phyloP scores from a whole-genome alignment of 2,329 filamentous ascomycete genomes.

The Fusarium nematophilum region DNA sequence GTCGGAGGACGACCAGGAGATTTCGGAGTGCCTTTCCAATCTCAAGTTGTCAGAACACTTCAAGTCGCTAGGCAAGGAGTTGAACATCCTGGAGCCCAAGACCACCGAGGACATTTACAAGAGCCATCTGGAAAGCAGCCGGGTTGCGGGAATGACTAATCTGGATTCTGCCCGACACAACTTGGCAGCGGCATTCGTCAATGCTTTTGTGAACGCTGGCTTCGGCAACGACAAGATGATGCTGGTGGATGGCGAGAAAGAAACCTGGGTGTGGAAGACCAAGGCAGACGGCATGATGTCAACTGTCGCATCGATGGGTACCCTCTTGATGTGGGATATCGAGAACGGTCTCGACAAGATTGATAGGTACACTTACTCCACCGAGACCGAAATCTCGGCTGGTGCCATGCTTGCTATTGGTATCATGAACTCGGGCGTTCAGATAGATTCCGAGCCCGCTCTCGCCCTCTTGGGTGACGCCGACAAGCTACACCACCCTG shows the following conservation, averaged over 20 bases:
- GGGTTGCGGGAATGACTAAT: slow-evolving; percentile 92
- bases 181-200: slow-evolving; percentile 94
- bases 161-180: slow-evolving; percentile 97
- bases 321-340: slow-evolving; percentile 92
- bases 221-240: slow-evolving; percentile 98
- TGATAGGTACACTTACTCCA: slow-evolving; percentile 90
- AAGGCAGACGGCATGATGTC: slow-evolving; percentile 99
- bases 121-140: slow-evolving; percentile 94
- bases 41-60: slow-evolving; percentile 90
- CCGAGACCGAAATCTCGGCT: slow-evolving; percentile 85
- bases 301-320: slow-evolving; percentile 92
- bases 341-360: slow-evolving; percentile 93
- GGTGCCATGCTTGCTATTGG: slow-evolving; percentile 93
- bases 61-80: slow-evolving; percentile 91
- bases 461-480: slow-evolving; percentile 85
- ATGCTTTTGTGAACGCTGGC: slow-evolving; percentile 95
- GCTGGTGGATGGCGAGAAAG: slow-evolving; percentile 88
- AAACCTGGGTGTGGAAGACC: slow-evolving; percentile 98
- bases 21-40: slow-evolving; percentile 88
- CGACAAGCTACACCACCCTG: slow-evolving; percentile 83
- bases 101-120: slow-evolving; percentile 99
- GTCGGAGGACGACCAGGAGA: slow-evolving; percentile 75
- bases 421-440: slow-evolving; percentile 94
- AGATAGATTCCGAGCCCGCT: slow-evolving; percentile 89
- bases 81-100: slow-evolving; percentile 97